Evolutionary conservation across 805 yeast species (phyloP).

Genomic region (Lipomyces lipofer): DNA sequence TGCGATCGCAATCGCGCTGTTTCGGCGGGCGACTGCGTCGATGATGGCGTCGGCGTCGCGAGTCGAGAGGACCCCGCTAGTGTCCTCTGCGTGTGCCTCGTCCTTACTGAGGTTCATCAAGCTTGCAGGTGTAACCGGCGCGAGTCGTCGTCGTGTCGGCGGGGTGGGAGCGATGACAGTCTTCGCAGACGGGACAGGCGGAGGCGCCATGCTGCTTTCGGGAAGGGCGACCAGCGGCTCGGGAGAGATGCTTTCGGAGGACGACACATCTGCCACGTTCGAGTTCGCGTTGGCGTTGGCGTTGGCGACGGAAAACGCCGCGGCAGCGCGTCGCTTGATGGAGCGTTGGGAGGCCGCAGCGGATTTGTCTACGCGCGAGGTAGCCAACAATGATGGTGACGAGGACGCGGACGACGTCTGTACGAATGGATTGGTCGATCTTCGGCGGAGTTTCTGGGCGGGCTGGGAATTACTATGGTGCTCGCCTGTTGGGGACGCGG

Average conservation of each 20-base stretch:
- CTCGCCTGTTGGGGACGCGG: conserved; percentile 9
- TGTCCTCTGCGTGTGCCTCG: conserved; percentile 4
- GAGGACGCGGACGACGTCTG: conserved; percentile 10
- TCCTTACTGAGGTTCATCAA: conserved; percentile 36
- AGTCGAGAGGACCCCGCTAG: conserved; percentile 33
- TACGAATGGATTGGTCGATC: conserved; percentile 1
- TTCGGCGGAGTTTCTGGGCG: conserved; percentile 14
- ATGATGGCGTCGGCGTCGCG: conserved; percentile 28
- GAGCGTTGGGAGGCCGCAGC: conserved; percentile 13
- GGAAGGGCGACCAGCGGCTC: conserved; percentile 25
- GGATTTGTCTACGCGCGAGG: neutral
- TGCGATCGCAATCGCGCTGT: conserved; percentile 26
- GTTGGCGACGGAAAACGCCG: conserved; percentile 12
- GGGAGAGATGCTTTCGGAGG: conserved; percentile 28
- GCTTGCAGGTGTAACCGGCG: conserved; percentile 40
- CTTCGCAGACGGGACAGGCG: conserved; percentile 24
- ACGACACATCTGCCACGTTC: conserved; percentile 16
- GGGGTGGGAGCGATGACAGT: neutral
- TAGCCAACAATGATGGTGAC: neutral
- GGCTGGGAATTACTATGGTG: neutral
- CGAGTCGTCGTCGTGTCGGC: conserved; percentile 13
- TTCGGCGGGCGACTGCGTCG: conserved; percentile 30
- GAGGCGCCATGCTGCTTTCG: conserved; percentile 28
- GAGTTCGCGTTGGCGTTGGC: neutral
- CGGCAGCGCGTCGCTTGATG: conserved; percentile 26